A percentile compares a stretch with the other conserved stretches of the same genome.
Conservation (phyloP, 148 eudicot species). For the Cornus controversa region DNA sequence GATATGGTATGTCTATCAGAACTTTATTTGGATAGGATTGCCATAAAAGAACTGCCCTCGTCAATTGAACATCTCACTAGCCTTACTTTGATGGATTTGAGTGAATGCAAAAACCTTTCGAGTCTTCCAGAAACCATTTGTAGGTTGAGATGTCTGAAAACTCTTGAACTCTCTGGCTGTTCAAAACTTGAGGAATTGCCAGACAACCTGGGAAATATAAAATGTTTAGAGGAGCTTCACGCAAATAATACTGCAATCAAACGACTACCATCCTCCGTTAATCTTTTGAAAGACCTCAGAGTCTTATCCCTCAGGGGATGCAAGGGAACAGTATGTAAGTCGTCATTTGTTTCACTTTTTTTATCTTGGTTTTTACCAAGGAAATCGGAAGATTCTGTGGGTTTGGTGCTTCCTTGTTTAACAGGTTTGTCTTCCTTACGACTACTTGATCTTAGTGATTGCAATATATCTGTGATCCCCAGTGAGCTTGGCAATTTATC, state of each 20-base stretch:
- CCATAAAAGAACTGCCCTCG: slow-evolving; percentile 1
- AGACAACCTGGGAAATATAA: neutral
- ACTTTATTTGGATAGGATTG: neutral
- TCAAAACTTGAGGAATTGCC: slow-evolving; percentile 8
- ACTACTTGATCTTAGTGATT: slow-evolving; percentile 1
- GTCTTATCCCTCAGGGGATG: slow-evolving; percentile 1
- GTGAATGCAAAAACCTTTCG: neutral
- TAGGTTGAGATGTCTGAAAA: neutral
- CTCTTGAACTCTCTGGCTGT: slow-evolving; percentile 14
- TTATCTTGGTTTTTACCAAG: neutral
- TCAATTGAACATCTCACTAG: neutral
- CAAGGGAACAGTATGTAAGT: neutral
- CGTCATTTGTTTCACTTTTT: neutral
- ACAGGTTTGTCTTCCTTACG: slow-evolving; percentile 6
- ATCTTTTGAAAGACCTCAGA: neutral
- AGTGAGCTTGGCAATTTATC: neutral
- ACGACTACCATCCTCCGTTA: slow-evolving; percentile 4
- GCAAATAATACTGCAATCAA: neutral
- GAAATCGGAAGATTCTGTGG: neutral
- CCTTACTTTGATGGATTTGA: neutral
- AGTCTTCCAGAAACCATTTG: neutral
- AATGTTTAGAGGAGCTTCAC: slow-evolving; percentile 1
- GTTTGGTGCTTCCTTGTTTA: slow-evolving; percentile 9
- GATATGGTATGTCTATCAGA: neutral
- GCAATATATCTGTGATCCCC: neutral